Evolutionary conservation across 495 filamentous ascomycete genomes (phyloP).

Genomic region (Penicillium mononematosum): DNA sequence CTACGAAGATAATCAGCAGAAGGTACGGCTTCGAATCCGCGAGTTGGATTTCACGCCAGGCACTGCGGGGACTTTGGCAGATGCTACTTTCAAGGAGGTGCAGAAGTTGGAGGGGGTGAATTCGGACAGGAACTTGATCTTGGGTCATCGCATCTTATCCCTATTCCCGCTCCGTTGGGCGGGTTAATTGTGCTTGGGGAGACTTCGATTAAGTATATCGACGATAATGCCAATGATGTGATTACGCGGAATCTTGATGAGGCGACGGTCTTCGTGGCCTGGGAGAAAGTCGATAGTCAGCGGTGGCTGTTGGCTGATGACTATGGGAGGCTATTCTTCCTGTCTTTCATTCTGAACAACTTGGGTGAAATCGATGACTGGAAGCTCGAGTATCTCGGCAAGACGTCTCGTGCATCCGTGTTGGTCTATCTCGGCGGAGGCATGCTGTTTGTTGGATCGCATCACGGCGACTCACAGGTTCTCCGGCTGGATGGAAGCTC

Average conservation of each 20-base stretch:
- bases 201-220: conserved; percentile 77
- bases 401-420: conserved; percentile 68
- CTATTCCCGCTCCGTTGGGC: conserved; percentile 64
- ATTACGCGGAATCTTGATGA: conserved; percentile 62
- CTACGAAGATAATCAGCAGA: conserved; percentile 69
- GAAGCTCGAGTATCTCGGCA: conserved; percentile 64
- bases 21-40: conserved; percentile 60
- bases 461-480: conserved; percentile 88
- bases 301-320: conserved; percentile 88
- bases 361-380: conserved; percentile 63
- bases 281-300: conserved; percentile 77
- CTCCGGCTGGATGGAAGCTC: conserved; percentile 57
- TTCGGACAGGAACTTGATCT: conserved; percentile 63
- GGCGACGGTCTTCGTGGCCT: conserved; percentile 79
- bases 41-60: conserved; percentile 52
- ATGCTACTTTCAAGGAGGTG: conserved; percentile 52
- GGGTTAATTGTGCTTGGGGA: conserved; percentile 84
- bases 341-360: conserved; percentile 68
- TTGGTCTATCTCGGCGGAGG: conserved; percentile 78
- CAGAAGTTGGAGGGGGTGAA: conserved; percentile 32
- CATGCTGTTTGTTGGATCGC: conserved; percentile 82
- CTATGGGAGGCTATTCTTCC: conserved; percentile 75
- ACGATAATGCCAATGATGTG: conserved; percentile 63
- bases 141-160: conserved; percentile 79
- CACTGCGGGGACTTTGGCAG: conserved; percentile 43